These are phyloP conservation scores for Colletotrichum phormii DNA, from an alignment of 2,329 filamentous ascomycete genomes.

Conservation along the genomic window DNA sequence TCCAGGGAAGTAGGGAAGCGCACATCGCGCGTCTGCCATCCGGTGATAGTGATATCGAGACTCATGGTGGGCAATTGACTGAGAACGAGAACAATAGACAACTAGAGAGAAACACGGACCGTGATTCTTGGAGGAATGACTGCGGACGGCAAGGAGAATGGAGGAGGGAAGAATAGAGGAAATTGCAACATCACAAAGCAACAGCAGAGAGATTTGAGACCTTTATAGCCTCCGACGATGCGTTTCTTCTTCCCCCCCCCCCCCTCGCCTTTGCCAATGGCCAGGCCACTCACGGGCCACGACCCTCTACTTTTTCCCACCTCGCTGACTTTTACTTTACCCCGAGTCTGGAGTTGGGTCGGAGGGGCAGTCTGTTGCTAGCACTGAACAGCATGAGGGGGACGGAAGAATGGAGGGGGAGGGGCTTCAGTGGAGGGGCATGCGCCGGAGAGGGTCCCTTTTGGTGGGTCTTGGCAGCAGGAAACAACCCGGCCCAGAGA, in stretches of 20 bases:
- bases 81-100: neutral
- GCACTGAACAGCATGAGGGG: slow-evolving; percentile 7
- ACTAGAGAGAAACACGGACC: neutral
- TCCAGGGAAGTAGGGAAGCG: slow-evolving; percentile 92
- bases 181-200: neutral
- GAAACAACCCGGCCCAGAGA: slow-evolving; percentile 20
- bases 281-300: slow-evolving; percentile 16
- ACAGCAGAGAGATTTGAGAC: neutral
- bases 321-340: slow-evolving; percentile 18
- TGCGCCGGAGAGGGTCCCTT: slow-evolving; percentile 29
- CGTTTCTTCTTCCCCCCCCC: neutral
- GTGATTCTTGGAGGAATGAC: neutral
- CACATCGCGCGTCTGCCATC: slow-evolving; percentile 78
- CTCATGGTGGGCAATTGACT: slow-evolving; percentile 47
- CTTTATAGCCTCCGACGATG: slow-evolving; percentile 29
- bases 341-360: slow-evolving; percentile 26
- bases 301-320: slow-evolving; percentile 13
- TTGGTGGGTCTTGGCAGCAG: slow-evolving; percentile 28
- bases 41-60: slow-evolving; percentile 75
- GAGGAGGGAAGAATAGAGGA: neutral
- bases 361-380: slow-evolving; percentile 4
- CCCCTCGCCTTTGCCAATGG: slow-evolving; percentile 12
- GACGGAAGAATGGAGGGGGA: slow-evolving; percentile 2
- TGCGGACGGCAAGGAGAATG: neutral
- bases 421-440: slow-evolving; percentile 17